These are phyloP conservation scores for Colletotrichum trifolii DNA, from an alignment of 2,329 filamentous ascomycete species.

Conservation along the genomic window DNA sequence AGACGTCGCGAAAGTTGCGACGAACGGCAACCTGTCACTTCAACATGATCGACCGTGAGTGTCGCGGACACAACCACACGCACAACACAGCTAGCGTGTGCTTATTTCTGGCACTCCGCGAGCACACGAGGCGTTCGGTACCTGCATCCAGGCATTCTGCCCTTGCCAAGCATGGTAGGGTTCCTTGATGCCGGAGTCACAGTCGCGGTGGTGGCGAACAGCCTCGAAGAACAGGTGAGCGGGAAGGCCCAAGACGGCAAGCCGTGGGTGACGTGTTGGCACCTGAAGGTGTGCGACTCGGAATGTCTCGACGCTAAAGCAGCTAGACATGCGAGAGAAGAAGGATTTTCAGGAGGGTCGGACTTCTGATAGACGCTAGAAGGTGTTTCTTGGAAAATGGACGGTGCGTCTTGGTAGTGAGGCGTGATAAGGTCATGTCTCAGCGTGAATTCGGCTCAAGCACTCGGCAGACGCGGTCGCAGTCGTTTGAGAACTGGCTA, in stretches of 20 bases:
- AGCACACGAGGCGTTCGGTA: slow-evolving; percentile 16
- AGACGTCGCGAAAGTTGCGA: slow-evolving; percentile 11
- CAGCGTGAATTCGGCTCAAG: neutral
- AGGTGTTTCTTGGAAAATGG: slow-evolving; percentile 2
- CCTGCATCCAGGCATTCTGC: slow-evolving; percentile 24
- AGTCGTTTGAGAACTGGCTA: too few relatives aligned
- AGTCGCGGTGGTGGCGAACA: slow-evolving; percentile 24
- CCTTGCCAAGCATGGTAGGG: neutral
- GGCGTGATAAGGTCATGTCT: slow-evolving; percentile 19
- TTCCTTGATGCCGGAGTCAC: slow-evolving; percentile 3
- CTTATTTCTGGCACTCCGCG: slow-evolving; percentile 22
- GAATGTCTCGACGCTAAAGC: slow-evolving; percentile 12
- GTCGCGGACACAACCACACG: neutral
- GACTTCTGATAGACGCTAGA: slow-evolving; percentile 12
- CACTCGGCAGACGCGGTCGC: neutral
- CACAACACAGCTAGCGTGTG: too few relatives aligned
- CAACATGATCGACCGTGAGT: neutral
- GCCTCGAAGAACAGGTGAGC: slow-evolving; percentile 2
- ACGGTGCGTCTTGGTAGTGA: slow-evolving; percentile 11
- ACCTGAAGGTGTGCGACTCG: slow-evolving; percentile 7
- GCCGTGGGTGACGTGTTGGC: slow-evolving; percentile 25
- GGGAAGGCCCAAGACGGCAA: slow-evolving; percentile 27
- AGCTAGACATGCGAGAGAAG: slow-evolving; percentile 21
- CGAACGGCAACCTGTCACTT: slow-evolving; percentile 1
- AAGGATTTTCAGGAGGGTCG: slow-evolving; percentile 26